These are phyloP conservation scores for Saprolegnia diclina DNA, from an alignment of 352 stramenopile species.

Conservation along the genomic window DNA sequence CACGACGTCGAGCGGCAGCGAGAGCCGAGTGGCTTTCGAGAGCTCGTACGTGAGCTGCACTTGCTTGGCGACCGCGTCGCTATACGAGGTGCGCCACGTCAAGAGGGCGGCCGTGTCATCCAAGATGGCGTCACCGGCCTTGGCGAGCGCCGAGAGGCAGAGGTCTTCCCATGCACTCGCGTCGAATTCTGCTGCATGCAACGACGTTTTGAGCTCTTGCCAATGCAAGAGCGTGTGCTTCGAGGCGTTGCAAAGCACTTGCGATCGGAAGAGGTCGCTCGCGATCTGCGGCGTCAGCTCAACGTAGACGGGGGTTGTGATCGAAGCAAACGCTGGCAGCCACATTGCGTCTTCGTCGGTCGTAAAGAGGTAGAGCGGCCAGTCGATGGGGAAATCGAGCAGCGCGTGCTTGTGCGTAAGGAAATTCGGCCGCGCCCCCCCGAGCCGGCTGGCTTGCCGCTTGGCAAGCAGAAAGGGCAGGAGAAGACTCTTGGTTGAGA, in stretches of 20 bases:
- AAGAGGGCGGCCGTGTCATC: conserved; percentile 14
- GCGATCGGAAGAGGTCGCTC: conserved; percentile 15
- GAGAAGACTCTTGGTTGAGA: conserved; percentile 31
- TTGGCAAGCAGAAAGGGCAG: conserved; percentile 44
- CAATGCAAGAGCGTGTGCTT: conserved; percentile 20
- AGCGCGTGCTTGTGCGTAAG: conserved; percentile 1
- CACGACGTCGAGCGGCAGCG: conserved; percentile 8
- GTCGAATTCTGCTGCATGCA: not conserved
- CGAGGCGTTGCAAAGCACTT: conserved; percentile 20
- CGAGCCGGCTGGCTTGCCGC: not conserved
- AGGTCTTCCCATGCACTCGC: not conserved
- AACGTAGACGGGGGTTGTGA: not conserved
- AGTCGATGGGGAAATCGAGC: not conserved
- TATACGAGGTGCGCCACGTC: conserved; percentile 1
- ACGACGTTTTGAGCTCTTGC: conserved; percentile 13
- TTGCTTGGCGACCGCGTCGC: conserved; percentile 5
- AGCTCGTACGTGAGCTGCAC: conserved; percentile 12
- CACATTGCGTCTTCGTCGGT: conserved; percentile 3
- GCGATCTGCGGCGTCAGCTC: conserved; percentile 21
- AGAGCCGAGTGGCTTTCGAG: not conserved
- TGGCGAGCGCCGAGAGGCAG: conserved; percentile 12
- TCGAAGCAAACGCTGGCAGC: conserved; percentile 3
- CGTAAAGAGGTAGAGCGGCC: conserved; percentile 21
- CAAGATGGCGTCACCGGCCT: conserved; percentile 8
- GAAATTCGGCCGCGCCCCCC: conserved; percentile 7